These are phyloP conservation scores for Alternaria alternata DNA, from an alignment of 2,329 filamentous ascomycete genomes.

Conservation along the genomic window DNA sequence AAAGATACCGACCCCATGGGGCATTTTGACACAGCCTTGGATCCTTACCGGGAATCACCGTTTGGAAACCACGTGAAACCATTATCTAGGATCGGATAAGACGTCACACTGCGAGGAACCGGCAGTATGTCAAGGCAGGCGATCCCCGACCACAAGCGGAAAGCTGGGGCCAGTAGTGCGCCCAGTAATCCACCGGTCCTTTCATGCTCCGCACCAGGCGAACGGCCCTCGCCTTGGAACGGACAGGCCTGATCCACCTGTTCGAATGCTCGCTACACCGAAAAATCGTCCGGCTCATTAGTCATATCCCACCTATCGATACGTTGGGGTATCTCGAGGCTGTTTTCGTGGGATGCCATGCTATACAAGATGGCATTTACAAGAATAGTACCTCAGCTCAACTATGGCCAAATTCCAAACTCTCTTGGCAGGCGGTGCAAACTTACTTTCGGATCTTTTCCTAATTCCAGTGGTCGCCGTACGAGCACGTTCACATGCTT, in stretches of 20 bases:
- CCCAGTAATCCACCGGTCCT: not conserved
- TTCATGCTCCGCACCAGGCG: not conserved
- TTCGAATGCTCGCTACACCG: not conserved
- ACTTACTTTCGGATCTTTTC: not conserved
- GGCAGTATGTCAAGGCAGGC: not conserved
- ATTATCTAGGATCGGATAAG: not conserved
- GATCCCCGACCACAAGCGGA: not conserved
- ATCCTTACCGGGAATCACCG: not conserved
- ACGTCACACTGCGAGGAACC: not conserved
- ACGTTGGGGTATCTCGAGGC: no score
- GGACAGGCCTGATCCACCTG: not conserved
- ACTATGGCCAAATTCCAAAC: not conserved
- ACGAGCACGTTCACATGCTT: not conserved
- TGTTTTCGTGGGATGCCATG: not conserved
- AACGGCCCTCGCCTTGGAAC: not conserved
- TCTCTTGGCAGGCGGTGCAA: not conserved
- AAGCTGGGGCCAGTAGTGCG: slow-evolving; percentile 1
- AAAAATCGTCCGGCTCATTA: not conserved
- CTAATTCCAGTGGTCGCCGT: not conserved
- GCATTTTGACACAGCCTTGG: not conserved
- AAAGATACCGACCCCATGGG: not conserved
- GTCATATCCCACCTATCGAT: not conserved
- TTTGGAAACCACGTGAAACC: not conserved
- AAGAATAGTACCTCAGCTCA: not conserved
- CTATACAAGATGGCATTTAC: not conserved